These are phyloP conservation scores for Penicillium chermesinum DNA, from an alignment of 495 filamentous ascomycete species.

Conservation along the genomic window DNA sequence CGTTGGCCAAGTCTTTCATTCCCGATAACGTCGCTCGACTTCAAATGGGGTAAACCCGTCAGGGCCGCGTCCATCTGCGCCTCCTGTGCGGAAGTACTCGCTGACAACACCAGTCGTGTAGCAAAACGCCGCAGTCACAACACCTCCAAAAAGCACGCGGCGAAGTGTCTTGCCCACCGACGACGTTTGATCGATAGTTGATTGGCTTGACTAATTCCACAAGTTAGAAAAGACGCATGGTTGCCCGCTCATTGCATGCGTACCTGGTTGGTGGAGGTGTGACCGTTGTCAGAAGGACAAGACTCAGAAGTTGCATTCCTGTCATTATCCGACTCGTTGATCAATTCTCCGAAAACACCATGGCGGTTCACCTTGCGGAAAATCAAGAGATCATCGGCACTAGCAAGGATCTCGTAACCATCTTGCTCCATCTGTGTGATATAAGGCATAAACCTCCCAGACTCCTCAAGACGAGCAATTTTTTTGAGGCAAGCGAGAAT, in stretches of 20 bases:
- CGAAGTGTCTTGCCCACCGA: slow-evolving; percentile 35
- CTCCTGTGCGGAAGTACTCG: slow-evolving; percentile 61
- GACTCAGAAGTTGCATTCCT: no score
- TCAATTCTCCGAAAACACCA: no score
- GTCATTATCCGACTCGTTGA: no score
- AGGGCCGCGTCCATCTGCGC: slow-evolving; percentile 47
- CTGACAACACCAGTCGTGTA: slow-evolving; percentile 66
- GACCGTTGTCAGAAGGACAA: no score
- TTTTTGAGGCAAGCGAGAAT: slow-evolving; percentile 62
- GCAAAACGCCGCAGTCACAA: slow-evolving; percentile 54
- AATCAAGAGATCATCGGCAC: slow-evolving; percentile 63
- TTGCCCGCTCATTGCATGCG: no score
- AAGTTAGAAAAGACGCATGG: no score
- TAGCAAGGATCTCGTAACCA: slow-evolving; percentile 71
- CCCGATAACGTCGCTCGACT: slow-evolving; percentile 31
- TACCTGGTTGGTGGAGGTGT: slow-evolving; percentile 36
- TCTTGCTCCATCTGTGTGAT: slow-evolving; percentile 57
- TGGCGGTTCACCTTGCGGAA: no score
- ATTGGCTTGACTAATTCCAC: background rate
- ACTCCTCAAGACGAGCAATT: slow-evolving; percentile 62
- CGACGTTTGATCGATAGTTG: slow-evolving; percentile 16
- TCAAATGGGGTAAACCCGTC: slow-evolving; percentile 48
- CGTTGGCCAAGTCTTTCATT: no score
- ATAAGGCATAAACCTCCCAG: slow-evolving; percentile 66
- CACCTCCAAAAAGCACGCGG: slow-evolving; percentile 52